These are phyloP conservation scores for Mycena kentingensis DNA, from an alignment of 768 basidiomycete genomes.

Conservation along the genomic window DNA sequence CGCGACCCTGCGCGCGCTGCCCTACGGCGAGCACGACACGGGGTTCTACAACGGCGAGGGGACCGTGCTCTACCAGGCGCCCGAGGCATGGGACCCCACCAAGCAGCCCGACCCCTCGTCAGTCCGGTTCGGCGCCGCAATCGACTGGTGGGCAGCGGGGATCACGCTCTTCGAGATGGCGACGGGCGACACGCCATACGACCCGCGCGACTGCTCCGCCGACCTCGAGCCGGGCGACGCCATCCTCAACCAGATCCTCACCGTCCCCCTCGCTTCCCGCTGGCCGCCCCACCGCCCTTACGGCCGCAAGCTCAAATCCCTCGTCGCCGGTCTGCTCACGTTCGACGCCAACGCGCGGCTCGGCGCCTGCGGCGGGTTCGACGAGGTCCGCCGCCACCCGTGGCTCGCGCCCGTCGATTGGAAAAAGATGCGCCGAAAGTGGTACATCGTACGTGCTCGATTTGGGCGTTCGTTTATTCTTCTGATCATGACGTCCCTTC, in stretches of 20 bases:
- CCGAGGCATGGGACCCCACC: conserved; percentile 39
- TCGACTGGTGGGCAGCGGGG: conserved; percentile 62
- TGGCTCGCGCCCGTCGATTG: conserved; percentile 53
- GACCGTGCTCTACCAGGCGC: conserved; percentile 51
- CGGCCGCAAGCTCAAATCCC: conserved; percentile 42
- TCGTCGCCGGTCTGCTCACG: conserved; percentile 45
- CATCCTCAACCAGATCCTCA: conserved; percentile 30
- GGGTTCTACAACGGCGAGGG: conserved; percentile 41
- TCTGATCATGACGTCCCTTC: conserved; percentile 5
- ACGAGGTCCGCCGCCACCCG: conserved; percentile 41
- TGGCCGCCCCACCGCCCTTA: conserved; percentile 43
- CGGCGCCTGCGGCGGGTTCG: conserved; percentile 33
- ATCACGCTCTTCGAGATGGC: conserved; percentile 56
- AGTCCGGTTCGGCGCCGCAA: conserved; percentile 26
- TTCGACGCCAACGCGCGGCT: conserved; percentile 40
- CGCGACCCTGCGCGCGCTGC: conserved; percentile 27
- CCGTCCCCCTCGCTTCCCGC: conserved; percentile 31
- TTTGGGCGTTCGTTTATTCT: conserved; percentile 26
- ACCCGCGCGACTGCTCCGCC: conserved; percentile 14
- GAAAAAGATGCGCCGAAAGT: conserved; percentile 44
- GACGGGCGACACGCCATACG: conserved; percentile 36
- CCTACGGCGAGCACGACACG: conserved; percentile 22
- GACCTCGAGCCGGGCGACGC: conserved; percentile 22
- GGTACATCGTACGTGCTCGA: conserved; percentile 41
- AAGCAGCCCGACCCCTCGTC: no score